Evolutionary conservation across 2,329 filamentous ascomycete species (phyloP).

Genomic region (Pseudogymnoascus sp.): DNA sequence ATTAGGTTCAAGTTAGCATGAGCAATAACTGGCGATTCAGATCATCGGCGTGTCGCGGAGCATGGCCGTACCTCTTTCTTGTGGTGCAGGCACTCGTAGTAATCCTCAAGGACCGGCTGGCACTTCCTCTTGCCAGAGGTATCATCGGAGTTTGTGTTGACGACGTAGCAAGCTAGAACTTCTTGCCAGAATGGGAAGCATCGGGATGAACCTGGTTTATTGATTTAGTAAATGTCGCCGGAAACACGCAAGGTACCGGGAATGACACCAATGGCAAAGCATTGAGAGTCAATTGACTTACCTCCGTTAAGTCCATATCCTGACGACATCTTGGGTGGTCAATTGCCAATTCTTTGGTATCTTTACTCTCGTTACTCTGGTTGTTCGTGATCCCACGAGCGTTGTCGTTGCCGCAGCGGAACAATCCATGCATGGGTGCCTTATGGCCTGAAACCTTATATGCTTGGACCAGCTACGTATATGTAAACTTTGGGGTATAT

Average conservation of each 20-base stretch:
- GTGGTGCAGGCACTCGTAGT: constrained; percentile 98
- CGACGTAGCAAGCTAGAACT: constrained; percentile 93
- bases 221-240: constrained; percentile 10
- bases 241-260: not conserved
- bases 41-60: not conserved
- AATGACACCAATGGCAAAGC: not conserved
- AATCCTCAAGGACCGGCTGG: constrained; percentile 77
- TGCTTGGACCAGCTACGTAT: constrained; percentile 9
- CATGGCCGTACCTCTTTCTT: constrained; percentile 77
- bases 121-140: constrained; percentile 82
- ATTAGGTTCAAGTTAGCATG: constrained; percentile 1
- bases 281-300: constrained; percentile 37
- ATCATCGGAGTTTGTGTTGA: constrained; percentile 77
- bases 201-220: constrained; percentile 50
- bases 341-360: constrained; percentile 15
- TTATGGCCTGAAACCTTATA: constrained; percentile 12
- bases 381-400: not conserved
- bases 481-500: constrained; percentile 10
- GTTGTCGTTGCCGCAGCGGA: constrained; percentile 6
- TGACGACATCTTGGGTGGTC: constrained; percentile 55
- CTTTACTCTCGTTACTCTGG: constrained; percentile 6
- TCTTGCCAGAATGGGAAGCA: constrained; percentile 99
- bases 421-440: constrained; percentile 18
- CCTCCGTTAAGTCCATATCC: constrained; percentile 76
- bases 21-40: not conserved